Base-by-base conservation (phyloP, 371 early-diverging fungal species). In the Actinomucor elegans region DNA sequence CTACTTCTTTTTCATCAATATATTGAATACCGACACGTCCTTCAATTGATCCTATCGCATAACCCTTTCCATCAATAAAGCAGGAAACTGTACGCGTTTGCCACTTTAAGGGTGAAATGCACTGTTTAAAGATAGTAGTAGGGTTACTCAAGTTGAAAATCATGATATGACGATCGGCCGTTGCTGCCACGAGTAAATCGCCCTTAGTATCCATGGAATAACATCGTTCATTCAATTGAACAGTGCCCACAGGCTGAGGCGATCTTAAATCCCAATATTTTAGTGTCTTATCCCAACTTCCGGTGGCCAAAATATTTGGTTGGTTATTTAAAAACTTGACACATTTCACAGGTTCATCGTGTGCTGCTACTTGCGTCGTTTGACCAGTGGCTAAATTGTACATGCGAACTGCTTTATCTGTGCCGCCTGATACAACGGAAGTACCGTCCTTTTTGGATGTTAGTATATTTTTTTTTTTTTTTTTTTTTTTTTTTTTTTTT, bases 221-320 rank as follows among this genome's bases (percentile, higher is more conserved):
- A 37, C 85, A 74, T 52, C 98, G 90, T 64, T 96, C 95, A 2
- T 88, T 88, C 20, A 97, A 69, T 11, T 79, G 80, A 18, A 90
- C 79, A 20, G 88, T 84, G 18, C 81, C 83, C 2, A 89, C 80
- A 3, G 94, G 94, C 20, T 70, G 78, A 26, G 85, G 90, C 27
- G 83, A 73, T 50, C 94, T 79, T 55, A 90, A 56, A 72, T 98
- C 96, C 97, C 97, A 98, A 62, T 94, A 94, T 83, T 80, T 88
- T 41, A 94, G 48, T 21, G 88, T 91, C 65, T 94, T 95, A 71
- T 99, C 99, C 97, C 99, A 99, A 49, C 92, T 83, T 8, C 91
- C 98, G 1, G 97, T 96, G 5, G 92, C 93, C 3, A 95, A 48
- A 41, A 91, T 82, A 28, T 80, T 77, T 12, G 66, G 58, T 15